Conservation (phyloP, 345 rosid species). For the Erodium maritimum region DNA sequence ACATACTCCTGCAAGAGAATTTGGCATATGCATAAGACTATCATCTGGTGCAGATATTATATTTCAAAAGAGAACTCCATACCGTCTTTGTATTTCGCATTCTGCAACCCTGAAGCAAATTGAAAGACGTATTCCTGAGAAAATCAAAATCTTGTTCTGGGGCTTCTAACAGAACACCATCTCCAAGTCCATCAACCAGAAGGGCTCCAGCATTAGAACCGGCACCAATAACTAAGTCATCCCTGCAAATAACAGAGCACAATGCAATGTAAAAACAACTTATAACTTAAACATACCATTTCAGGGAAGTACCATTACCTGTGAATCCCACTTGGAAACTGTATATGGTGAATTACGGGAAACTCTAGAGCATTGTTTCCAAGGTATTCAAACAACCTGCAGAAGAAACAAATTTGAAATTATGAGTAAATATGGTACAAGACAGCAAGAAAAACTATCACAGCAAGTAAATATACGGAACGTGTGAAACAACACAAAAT, state of each 20-base stretch:
- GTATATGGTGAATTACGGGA: slow-evolving; percentile 90
- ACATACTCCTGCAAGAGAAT: slow-evolving; percentile 63
- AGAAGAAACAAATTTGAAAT: slow-evolving; percentile 4
- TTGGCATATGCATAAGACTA: slow-evolving; percentile 4
- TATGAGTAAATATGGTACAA: slow-evolving; percentile 3
- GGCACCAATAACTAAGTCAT: slow-evolving; percentile 82
- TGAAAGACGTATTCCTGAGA: slow-evolving; percentile 80
- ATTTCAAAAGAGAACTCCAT: slow-evolving; percentile 10
- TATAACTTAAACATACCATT: slow-evolving; percentile 1
- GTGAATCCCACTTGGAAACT: slow-evolving; percentile 57
- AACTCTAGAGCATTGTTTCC: slow-evolving; percentile 48
- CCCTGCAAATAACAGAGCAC: slow-evolving; percentile 37
- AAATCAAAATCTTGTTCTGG: slow-evolving; percentile 81
- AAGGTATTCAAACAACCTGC: slow-evolving; percentile 82
- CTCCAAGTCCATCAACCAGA: slow-evolving; percentile 95
- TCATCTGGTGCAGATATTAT: neutral
- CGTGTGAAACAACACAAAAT: neutral
- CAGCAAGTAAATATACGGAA: neutral
- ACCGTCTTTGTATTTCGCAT: slow-evolving; percentile 99
- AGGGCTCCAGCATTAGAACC: slow-evolving; percentile 81
- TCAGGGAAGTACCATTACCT: slow-evolving; percentile 31
- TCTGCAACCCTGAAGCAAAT: slow-evolving; percentile 94
- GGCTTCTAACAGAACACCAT: slow-evolving; percentile 82
- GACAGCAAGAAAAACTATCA: neutral
- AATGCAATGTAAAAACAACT: slow-evolving; percentile 7